Conservation (phyloP, 2,329 filamentous ascomycete genomes). For the Diaporthe nobilis region DNA sequence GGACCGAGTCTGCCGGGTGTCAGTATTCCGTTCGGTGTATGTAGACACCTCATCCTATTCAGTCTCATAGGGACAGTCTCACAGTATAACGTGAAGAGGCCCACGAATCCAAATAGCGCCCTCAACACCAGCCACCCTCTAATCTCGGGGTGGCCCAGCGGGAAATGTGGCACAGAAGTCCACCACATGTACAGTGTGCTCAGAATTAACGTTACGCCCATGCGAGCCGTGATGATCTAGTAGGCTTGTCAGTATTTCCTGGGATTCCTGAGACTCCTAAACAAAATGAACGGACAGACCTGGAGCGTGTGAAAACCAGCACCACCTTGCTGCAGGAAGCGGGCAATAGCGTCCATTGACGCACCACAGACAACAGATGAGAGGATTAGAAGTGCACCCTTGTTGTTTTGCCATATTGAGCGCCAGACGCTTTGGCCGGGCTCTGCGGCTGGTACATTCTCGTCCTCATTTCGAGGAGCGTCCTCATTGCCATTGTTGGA, state of each 20-base stretch:
- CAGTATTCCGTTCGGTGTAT: not conserved
- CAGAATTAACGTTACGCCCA: constrained; percentile 39
- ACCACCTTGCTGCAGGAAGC: constrained; percentile 39
- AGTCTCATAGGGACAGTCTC: not conserved
- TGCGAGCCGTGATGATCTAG: constrained; percentile 38
- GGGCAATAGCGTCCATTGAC: constrained; percentile 40
- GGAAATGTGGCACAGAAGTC: constrained; percentile 38
- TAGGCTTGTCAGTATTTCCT: not conserved
- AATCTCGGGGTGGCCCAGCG: constrained; percentile 37
- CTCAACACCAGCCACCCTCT: constrained; percentile 40
- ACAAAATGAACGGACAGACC: not conserved
- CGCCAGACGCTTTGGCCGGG: constrained; percentile 26
- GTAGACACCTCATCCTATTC: not conserved
- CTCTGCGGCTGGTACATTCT: not conserved
- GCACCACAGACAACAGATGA: constrained; percentile 37
- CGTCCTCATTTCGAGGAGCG: not conserved
- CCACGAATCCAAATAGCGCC: constrained; percentile 39
- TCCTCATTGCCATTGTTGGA: not conserved
- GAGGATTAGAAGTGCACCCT: constrained; percentile 40
- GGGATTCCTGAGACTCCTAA: not conserved
- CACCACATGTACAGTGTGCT: constrained; percentile 40
- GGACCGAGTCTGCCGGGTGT: constrained; percentile 56
- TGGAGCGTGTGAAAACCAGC: constrained; percentile 38
- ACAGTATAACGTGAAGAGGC: constrained; percentile 41
- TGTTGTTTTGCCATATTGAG: constrained; percentile 39